These are phyloP conservation scores for Colletotrichum navitas DNA, from an alignment of 2,329 filamentous ascomycete genomes.

Conservation along the genomic window DNA sequence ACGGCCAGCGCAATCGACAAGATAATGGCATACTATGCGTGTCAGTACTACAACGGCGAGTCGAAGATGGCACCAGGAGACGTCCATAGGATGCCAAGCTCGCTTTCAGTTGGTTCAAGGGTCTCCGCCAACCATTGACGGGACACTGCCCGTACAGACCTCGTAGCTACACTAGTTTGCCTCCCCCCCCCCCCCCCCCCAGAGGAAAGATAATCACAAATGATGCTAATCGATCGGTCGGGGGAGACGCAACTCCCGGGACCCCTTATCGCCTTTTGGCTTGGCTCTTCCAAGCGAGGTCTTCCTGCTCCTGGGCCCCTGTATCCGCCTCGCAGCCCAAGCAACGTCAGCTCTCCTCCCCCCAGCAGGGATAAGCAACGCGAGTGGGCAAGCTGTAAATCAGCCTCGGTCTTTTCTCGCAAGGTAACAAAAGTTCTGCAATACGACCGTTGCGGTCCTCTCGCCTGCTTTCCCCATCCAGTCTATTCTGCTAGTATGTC, in stretches of 20 bases:
- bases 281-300: too few species aligned
- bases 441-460: background rate
- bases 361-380: background rate
- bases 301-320: background rate
- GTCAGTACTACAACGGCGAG: background rate
- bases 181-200: too few species aligned
- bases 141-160: background rate
- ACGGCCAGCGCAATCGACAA: background rate
- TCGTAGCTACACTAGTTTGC: background rate
- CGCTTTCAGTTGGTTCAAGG: background rate
- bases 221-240: slow-evolving; percentile 14
- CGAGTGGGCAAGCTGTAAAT: background rate
- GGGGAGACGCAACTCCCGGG: background rate
- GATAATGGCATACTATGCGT: background rate
- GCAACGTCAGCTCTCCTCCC: background rate
- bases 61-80: background rate
- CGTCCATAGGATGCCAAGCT: background rate
- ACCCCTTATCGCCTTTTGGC: slow-evolving; percentile 2
- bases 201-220: slow-evolving; percentile 1
- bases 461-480: slow-evolving; percentile 3
- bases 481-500: background rate
- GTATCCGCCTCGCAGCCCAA: slow-evolving; percentile 1
- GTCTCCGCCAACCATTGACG: background rate
- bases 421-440: background rate
- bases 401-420: background rate